phyloP scores from a whole-genome alignment of 345 rosid species.

The Lenwebbia sp. region DNA sequence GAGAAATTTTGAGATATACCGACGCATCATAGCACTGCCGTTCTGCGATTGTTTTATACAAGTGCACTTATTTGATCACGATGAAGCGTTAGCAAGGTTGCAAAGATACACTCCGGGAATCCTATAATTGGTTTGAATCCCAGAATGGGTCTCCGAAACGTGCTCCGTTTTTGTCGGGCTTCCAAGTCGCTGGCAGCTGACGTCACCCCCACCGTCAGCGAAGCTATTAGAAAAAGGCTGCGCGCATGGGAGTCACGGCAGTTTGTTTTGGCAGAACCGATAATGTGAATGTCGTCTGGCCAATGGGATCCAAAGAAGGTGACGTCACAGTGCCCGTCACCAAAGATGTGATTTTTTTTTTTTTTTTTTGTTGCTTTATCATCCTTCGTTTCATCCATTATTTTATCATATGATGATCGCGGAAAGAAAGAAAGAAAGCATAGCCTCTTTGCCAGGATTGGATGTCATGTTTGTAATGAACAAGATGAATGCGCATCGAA shows the following conservation, averaged over 20 bases:
- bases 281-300: no score
- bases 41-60: neutral
- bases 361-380: no score
- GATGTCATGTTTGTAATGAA: neutral
- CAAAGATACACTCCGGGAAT: no score
- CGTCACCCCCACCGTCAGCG: neutral
- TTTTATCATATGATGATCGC: neutral
- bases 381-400: neutral
- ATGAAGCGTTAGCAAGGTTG: neutral
- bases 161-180: no score
- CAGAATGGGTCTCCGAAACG: no score
- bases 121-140: no score
- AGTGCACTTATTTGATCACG: neutral
- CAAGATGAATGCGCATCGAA: neutral
- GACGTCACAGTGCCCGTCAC: neutral
- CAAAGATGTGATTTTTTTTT: neutral
- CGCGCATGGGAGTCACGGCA: no score
- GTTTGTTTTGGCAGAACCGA: no score
- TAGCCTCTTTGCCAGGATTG: neutral
- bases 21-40: neutral
- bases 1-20: neutral
- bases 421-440: neutral
- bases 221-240: neutral
- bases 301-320: neutral
- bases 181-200: neutral